Base-by-base conservation (phyloP, 2,329 filamentous ascomycete genomes). In the Hypocreales sp. region DNA sequence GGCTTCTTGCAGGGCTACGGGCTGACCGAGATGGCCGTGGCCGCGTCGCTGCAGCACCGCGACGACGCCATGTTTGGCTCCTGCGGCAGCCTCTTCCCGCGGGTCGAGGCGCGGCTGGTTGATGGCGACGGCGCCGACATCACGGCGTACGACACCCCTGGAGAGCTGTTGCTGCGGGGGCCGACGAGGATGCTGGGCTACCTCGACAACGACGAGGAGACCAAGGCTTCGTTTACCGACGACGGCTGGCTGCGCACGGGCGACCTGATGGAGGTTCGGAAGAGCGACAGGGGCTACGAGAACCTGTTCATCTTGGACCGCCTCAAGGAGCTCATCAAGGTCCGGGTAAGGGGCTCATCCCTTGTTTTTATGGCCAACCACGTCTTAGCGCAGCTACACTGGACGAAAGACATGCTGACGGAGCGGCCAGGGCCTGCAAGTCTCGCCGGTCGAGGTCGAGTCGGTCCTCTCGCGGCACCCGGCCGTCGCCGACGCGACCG, bases 171-270 rank as follows among this genome's bases (percentile, higher is more conserved):
- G 13, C 64, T 87, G n/a, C 75, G 77, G 42, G 69, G 67, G 0
- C 81, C 79, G 0, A 72, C 72, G 2, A 64, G 86, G 2, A 71
- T 77, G 1, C 50, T 87, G 1, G 82, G 82, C 1, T 92, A 92
- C 40, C 54, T 86, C 28, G 77, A 86, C 50, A 86, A 90, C 40
- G 70, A 79, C 18, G 72, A 78, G 41, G 40, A 36, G 2, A 40
- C 25, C 8, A 27, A 19, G 7, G 37, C 38, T 15, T 32, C 35
- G 3, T 34, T 41, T 16, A 30, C 30, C 2, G 25, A 23, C 4
- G 34, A 44, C 15, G 34, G 37, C 3, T 49, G 44, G 44, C 21
- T 49, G 16, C 28, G 40, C 5, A 48, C 46, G 8, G 46, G 45
- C 1, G 38, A 40, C n/a, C 20, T 35, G 22, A 79, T 75, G 1